phyloP scores from a whole-genome alignment of 352 stramenopile species.

The Elongisporangium prolatum region DNA sequence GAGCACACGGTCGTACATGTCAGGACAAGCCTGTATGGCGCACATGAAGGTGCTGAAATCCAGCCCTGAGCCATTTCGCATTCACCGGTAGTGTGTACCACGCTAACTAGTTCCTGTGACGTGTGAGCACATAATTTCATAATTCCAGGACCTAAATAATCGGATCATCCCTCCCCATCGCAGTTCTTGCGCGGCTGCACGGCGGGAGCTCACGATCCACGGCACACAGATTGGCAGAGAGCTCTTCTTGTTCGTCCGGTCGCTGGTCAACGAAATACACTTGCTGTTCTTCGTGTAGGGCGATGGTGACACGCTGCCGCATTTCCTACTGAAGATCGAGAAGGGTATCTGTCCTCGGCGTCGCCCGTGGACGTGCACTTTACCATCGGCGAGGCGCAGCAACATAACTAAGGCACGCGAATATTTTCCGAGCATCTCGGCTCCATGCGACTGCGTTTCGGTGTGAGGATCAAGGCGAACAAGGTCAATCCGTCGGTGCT shows the following conservation, averaged over 20 bases:
- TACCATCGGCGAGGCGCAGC: conserved; percentile 60
- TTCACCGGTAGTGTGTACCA: no score
- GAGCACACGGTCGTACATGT: conserved; percentile 50
- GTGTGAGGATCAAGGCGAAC: conserved; percentile 44
- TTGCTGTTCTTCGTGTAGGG: conserved; percentile 61
- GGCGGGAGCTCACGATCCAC: no score
- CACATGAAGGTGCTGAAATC: conserved; percentile 45
- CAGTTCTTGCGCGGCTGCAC: no score
- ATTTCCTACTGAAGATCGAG: conserved; percentile 62
- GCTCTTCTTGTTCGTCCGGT: conserved; percentile 57
- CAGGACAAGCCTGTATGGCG: conserved; percentile 42
- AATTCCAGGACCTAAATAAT: no score
- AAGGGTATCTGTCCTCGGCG: conserved; percentile 58
- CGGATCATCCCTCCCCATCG: no score
- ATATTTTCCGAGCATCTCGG: conserved; percentile 63
- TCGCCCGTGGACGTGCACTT: conserved; percentile 62
- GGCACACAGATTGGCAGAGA: no score
- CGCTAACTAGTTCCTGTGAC: no score
- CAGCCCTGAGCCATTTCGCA: no score
- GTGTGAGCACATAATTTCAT: no score
- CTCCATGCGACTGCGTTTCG: conserved; percentile 51
- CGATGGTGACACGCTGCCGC: conserved; percentile 22
- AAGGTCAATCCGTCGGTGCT: not conserved
- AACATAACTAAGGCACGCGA: conserved; percentile 42
- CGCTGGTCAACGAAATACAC: conserved; percentile 59